Percentiles rank a stretch among this genome's conserved stretches.
phyloP scores from a whole-genome alignment of 176 grass and related monocot species.

The Chrysopogon serrulatus region DNA sequence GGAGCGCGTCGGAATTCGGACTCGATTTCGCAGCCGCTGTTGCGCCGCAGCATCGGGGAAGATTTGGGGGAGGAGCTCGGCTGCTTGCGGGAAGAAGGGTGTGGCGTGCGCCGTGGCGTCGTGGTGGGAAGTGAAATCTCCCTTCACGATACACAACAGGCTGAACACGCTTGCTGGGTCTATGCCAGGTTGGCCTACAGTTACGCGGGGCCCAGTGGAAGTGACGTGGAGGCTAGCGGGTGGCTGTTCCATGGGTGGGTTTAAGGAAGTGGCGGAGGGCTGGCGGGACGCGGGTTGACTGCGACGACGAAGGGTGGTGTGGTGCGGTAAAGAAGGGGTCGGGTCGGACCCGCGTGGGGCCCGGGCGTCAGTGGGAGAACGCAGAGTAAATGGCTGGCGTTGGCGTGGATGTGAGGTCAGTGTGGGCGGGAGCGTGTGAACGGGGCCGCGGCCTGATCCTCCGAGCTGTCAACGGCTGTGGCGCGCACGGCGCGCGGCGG shows the following conservation, averaged over 20 bases:
- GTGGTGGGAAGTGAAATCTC: neutral
- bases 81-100: conserved; percentile 13
- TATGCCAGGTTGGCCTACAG: conserved; percentile 17
- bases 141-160: neutral
- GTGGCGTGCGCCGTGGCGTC: conserved; percentile 25
- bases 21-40: neutral
- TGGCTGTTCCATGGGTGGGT: neutral
- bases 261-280: neutral
- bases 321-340: conserved; percentile 11
- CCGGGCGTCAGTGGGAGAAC: neutral
- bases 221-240: neutral
- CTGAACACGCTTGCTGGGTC: neutral
- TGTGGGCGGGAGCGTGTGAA: conserved; percentile 10
- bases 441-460: neutral
- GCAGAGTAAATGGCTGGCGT: neutral
- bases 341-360: neutral
- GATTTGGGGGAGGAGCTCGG: conserved; percentile 7
- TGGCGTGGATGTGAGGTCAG: conserved; percentile 32
- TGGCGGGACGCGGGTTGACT: conserved; percentile 42
- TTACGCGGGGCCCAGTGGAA: rapidly evolving
- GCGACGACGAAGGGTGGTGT: conserved; percentile 24
- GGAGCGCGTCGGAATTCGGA: neutral
- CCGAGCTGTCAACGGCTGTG: conserved; percentile 6
- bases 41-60: conserved; percentile 37
- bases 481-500: conserved; percentile 4